Evolutionary conservation across 768 basidiomycete species (phyloP).

Genomic region (Nevesoporus exiguus): DNA sequence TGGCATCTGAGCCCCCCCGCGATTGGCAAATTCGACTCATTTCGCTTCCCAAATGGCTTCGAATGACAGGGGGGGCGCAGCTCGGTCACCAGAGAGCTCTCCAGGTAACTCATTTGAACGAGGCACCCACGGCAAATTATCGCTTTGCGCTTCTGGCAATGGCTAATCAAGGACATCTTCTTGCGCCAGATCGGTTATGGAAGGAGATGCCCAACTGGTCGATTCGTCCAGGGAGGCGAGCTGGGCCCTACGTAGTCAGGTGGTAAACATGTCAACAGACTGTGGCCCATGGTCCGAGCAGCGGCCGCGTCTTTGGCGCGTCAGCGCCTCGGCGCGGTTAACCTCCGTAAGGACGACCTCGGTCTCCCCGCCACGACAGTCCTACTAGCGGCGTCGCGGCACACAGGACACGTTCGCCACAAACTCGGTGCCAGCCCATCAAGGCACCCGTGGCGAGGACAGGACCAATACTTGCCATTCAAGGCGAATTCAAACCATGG

Average conservation of each 20-base stretch:
- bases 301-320: not conserved
- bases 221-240: conserved; percentile 3
- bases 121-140: conserved; percentile 17
- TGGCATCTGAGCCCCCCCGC: not conserved
- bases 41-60: conserved; percentile 23
- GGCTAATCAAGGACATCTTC: conserved; percentile 10
- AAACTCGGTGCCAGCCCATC: not conserved
- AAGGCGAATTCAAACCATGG: conserved; percentile 1
- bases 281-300: not conserved
- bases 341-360: not conserved
- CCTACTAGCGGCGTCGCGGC: not conserved
- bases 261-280: conserved; percentile 11
- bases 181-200: conserved; percentile 19
- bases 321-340: not conserved
- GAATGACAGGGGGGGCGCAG: conserved; percentile 7
- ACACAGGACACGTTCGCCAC: not conserved
- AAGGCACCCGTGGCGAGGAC: not conserved
- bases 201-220: conserved; percentile 6
- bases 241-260: not conserved
- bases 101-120: not conserved
- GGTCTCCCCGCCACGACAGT: not conserved
- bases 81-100: conserved; percentile 2
- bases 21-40: conserved; percentile 16
- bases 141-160: conserved; percentile 2
- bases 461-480: conserved; percentile 1